Evolutionary conservation across 73 alveolate species (phyloP), one percentile per base, ranked within the genome.

Genomic region (Paramecium octaurelia): DNA sequence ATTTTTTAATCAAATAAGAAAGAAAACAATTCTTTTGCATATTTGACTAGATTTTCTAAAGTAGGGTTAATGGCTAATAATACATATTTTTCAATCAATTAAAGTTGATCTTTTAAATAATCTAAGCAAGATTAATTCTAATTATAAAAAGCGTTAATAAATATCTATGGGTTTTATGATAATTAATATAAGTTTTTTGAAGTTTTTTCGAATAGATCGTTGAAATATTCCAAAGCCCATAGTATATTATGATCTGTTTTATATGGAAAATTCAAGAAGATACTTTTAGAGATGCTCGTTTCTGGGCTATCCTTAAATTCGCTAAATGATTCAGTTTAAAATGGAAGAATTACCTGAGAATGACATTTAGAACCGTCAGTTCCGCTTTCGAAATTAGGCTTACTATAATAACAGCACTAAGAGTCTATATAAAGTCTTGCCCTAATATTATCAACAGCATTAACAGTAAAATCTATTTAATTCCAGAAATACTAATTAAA

Each of bases 401-500:
- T 98, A 84, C 92, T 95, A 92, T 97, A 98, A 97, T 99, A 97
- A 31, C 98, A 99, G 75, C 99, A 98, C 84, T 98, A 96, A 54
- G 95, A 92, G 92, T 99, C 99, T 59, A 98, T 98, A 93, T 98
- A 99, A 54, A 94, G 92, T 60, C 99, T 95, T 34, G 99, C 99
- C 84, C 98, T 96, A 57, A 98, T 96, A 93, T 98, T 99, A 93
- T 98, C 99, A 16, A 98, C 99, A 8, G 99, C 99, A 92, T 98
- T 98, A 40, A 98, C 98, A 38, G 97, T 97, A 92, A 97, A 94
- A 88, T 97, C 96, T 73, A 96, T 95, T 70, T 92, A 54, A 83
- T 97, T 98, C 99, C 99, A 99, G 96, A 99, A 99, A 27, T 85
- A 89, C 75, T 98, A 99, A 84, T 97, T 93, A 92, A 99, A 99